phyloP scores from a whole-genome alignment of 345 rosid species.

The Gossypium thurberi region DNA sequence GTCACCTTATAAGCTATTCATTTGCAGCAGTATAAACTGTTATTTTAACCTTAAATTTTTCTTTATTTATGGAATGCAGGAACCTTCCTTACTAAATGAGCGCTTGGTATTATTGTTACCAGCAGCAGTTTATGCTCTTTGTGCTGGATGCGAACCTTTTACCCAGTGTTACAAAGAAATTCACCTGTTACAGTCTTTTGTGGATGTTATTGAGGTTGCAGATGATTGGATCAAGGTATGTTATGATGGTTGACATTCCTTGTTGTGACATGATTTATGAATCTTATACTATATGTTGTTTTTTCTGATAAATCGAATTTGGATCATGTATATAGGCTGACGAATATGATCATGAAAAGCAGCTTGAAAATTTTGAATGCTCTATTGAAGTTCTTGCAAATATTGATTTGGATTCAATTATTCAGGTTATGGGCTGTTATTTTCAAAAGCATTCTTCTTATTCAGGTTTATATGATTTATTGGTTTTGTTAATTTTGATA shows the following conservation, averaged over 20 bases:
- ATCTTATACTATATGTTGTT: constrained; percentile 16
- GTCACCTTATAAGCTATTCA: not conserved
- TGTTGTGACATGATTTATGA: constrained; percentile 5
- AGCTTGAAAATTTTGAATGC: constrained; percentile 56
- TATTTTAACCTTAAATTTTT: not conserved
- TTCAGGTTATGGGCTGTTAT: constrained; percentile 31
- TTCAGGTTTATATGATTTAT: constrained; percentile 8
- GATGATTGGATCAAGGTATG: constrained; percentile 45
- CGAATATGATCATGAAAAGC: constrained; percentile 38
- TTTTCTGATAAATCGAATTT: constrained; percentile 16
- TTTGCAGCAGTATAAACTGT: not conserved
- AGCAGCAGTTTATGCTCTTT: constrained; percentile 72
- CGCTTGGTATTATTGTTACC: constrained; percentile 54
- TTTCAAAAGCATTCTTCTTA: not conserved
- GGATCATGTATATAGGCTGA: constrained; percentile 38
- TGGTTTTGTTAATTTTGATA: constrained; percentile 13
- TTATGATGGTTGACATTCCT: constrained; percentile 10
- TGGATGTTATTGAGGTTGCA: constrained; percentile 37
- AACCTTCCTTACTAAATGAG: constrained; percentile 43
- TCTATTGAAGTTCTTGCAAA: constrained; percentile 71
- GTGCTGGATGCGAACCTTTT: constrained; percentile 58
- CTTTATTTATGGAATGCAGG: constrained; percentile 33
- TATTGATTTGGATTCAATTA: constrained; percentile 30
- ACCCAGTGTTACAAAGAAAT: constrained; percentile 28
- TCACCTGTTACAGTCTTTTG: constrained; percentile 26